Evolutionary conservation across 2,329 filamentous ascomycete genomes (phyloP).

Genomic region (Cladosporium sp.): DNA sequence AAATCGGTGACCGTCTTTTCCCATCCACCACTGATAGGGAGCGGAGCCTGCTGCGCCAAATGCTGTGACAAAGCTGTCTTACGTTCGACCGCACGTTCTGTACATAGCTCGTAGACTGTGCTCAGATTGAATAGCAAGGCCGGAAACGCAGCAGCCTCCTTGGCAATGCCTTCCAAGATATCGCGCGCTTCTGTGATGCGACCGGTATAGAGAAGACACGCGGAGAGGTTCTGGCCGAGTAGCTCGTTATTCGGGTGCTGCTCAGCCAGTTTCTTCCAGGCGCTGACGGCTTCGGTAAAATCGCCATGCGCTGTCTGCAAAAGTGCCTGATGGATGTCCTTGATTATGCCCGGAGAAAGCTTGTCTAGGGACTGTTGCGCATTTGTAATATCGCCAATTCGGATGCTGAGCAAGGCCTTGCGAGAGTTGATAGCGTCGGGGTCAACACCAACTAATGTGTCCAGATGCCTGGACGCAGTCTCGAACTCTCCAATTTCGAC

Average conservation of each 20-base stretch:
- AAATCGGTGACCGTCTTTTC: slow-evolving; percentile 26
- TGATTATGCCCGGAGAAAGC: slow-evolving; percentile 18
- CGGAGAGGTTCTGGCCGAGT: slow-evolving; percentile 73
- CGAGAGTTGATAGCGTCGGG: slow-evolving; percentile 35
- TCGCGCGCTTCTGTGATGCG: slow-evolving; percentile 64
- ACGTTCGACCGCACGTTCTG: slow-evolving; percentile 62
- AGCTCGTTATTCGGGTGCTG: slow-evolving; percentile 55
- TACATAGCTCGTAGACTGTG: slow-evolving; percentile 88
- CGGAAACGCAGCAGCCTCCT: slow-evolving; percentile 58
- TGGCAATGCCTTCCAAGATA: slow-evolving; percentile 60
- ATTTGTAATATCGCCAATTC: slow-evolving; percentile 65
- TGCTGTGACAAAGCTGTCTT: slow-evolving; percentile 61
- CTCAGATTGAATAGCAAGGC: slow-evolving; percentile 82
- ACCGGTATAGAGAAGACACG: slow-evolving; percentile 77
- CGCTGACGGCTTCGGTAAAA: slow-evolving; percentile 56
- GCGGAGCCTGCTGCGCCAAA: slow-evolving; percentile 18
- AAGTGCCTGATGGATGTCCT: slow-evolving; percentile 57
- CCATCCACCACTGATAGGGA: slow-evolving; percentile 24
- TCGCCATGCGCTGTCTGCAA: slow-evolving; percentile 72
- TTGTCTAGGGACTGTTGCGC: slow-evolving; percentile 15
- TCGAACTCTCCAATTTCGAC: slow-evolving; percentile 84
- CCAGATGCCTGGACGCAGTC: slow-evolving; percentile 69
- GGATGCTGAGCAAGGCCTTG: slow-evolving; percentile 64
- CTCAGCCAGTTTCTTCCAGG: slow-evolving; percentile 52
- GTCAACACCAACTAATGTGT: slow-evolving; percentile 45